phyloP scores from a whole-genome alignment of 2,329 filamentous ascomycete species.

The Cladobotryum mycophilum region DNA sequence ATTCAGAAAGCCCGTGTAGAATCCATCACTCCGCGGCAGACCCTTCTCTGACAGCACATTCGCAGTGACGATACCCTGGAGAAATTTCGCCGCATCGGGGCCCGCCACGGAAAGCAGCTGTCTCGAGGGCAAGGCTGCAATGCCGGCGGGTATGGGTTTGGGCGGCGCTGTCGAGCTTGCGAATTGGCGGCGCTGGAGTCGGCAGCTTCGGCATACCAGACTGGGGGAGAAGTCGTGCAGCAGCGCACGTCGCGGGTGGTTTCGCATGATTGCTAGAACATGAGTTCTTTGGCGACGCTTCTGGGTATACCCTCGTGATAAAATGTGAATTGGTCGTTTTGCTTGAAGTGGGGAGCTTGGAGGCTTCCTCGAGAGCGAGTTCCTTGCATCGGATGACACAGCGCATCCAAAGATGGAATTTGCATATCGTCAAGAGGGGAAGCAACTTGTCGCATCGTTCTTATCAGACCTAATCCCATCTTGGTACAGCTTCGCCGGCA shows the following conservation, averaged over 20 bases:
- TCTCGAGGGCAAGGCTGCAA: conserved; percentile 61
- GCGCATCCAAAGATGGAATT: too few species aligned
- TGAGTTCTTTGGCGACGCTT: too few species aligned
- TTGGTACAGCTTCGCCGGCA: too few species aligned
- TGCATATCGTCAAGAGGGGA: too few species aligned
- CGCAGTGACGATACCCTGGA: conserved; percentile 82
- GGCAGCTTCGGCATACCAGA: conserved; percentile 26
- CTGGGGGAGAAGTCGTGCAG: conserved; percentile 11
- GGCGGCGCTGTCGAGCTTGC: conserved; percentile 27
- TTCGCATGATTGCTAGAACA: conserved; percentile 13
- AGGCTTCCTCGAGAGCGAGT: too few species aligned
- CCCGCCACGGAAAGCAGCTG: conserved; percentile 75
- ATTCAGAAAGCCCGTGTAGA: conserved; percentile 81
- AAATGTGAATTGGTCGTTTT: not conserved
- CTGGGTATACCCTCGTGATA: too few species aligned
- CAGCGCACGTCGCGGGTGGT: conserved; percentile 17
- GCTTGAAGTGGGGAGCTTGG: too few species aligned
- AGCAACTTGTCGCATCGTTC: too few species aligned
- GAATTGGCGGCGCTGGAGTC: conserved; percentile 27
- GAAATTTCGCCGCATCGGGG: conserved; percentile 71
- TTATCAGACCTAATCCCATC: too few species aligned
- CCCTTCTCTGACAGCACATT: conserved; percentile 33
- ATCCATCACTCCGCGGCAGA: conserved; percentile 40
- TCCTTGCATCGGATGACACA: too few species aligned
- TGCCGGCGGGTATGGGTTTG: conserved; percentile 38